Base-by-base conservation (phyloP, 139 green algal species). In the Picochlorum sp. region DNA sequence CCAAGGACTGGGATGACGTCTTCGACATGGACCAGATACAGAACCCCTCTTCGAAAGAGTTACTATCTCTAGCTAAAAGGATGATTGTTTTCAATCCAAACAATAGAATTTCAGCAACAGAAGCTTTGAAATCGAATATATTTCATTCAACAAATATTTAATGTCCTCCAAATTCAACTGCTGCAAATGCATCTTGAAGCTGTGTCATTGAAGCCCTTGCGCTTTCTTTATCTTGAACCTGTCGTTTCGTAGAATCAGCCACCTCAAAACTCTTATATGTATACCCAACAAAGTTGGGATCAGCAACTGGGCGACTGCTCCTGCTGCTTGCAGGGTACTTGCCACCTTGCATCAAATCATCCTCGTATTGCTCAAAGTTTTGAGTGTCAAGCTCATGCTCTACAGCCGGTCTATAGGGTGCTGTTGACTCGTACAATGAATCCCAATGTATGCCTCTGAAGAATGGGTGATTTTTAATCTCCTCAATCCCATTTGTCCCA, bases 361-460 rank as follows among this genome's bases (percentile, higher is more conserved):
- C 92, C 20, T 96, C 90, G 71, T 97, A 98, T 59, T 90, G 70
- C 69, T 98, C 92, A 79, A 98, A 98, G 77, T 98, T 98, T 68
- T 90, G 84, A 6, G 92, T 98, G 79, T 98, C 92, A 10, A 98
- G 77, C 63, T 95, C 88, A 67, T 91, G 81, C 8, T 84, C 74
- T 28, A 98, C 79, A 4, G 66, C 60, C 2, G 92, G 92, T 56
- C 77, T 49, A 76, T 90, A 95, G 0, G 92, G 91, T 13, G 91
- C 67, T 30, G 57, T 10, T 41, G 30, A 52, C 3, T 44, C 14
- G 70, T 91, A 85, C 63, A 98, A 68, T 24, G 18, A 38, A 11
- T 83, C 73, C 92, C 92, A 98, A 50, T 90, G 67, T 8, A 98
- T 28, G 2, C 89, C 88, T 6, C 56, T 59, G 69, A 98, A 98